A percentile compares a stretch with the other conserved stretches of the same genome.
phyloP scores from a whole-genome alignment of 106 monocot species.

The Hemerocallis citrina region DNA sequence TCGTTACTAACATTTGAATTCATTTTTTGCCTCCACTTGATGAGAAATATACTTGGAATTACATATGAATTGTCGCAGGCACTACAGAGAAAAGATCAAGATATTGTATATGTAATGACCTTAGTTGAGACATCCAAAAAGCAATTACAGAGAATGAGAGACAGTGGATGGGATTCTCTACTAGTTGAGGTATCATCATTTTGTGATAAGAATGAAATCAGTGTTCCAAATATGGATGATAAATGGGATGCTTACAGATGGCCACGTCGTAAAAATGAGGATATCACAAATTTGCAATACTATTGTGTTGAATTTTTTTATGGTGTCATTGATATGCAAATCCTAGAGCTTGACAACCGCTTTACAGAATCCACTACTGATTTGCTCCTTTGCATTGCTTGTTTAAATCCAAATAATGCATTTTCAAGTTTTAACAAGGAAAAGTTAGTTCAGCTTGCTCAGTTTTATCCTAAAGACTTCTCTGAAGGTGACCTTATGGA shows the following conservation, averaged over 20 bases:
- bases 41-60: not conserved
- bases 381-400: too few species aligned
- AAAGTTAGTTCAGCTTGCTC: too few species aligned
- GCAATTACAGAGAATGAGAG: not conserved
- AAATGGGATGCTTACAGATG: not conserved
- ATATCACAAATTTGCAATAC: not conserved
- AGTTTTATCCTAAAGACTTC: too few species aligned
- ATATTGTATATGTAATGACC: not conserved
- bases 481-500: too few species aligned
- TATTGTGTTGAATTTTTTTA: constrained; percentile 1
- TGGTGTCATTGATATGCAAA: not conserved
- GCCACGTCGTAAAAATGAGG: not conserved
- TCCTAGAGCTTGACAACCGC: too few species aligned
- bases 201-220: not conserved
- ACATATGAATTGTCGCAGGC: not conserved
- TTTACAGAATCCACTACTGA: too few species aligned
- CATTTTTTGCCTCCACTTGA: not conserved
- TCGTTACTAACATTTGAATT: not conserved
- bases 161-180: not conserved
- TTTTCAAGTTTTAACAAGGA: too few species aligned
- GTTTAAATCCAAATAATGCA: too few species aligned
- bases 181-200: not conserved
- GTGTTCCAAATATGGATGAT: not conserved
- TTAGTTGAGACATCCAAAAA: not conserved
- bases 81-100: not conserved